phyloP scores from a whole-genome alignment of 768 basidiomycete species.

The Phanerochaete sordida region DNA sequence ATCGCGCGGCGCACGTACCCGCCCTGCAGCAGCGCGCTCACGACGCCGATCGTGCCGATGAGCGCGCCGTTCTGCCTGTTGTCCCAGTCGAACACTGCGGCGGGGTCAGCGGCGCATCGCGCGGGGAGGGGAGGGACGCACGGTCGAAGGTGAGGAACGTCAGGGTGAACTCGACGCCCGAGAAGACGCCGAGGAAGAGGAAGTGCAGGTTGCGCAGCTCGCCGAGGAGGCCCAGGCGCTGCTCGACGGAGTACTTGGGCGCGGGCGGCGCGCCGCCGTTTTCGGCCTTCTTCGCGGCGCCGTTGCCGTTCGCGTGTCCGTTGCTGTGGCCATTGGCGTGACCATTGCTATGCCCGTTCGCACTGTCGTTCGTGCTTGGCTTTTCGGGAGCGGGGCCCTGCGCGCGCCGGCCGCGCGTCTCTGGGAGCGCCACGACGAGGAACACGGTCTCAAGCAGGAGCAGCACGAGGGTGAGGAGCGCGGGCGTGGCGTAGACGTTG shows the following conservation, averaged over 20 bases:
- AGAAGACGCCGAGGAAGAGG: constrained; percentile 85
- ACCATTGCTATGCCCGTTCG: constrained; percentile 14
- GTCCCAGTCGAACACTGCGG: constrained; percentile 82
- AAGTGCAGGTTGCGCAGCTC: constrained; percentile 71
- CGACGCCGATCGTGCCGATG: constrained; percentile 83
- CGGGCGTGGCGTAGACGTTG: constrained; percentile 92
- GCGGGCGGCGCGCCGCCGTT: constrained; percentile 13
- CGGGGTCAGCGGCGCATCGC: neutral
- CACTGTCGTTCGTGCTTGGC: constrained; percentile 15
- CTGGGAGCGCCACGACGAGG: constrained; percentile 72
- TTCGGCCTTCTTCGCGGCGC: constrained; percentile 13
- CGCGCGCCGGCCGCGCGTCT: constrained; percentile 63
- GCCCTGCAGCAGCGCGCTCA: constrained; percentile 88
- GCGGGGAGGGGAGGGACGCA: constrained; percentile 34
- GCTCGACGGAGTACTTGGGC: constrained; percentile 28
- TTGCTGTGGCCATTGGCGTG: neutral
- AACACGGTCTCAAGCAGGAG: constrained; percentile 79
- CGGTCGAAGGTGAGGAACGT: constrained; percentile 92
- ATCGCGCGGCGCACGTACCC: constrained; percentile 88
- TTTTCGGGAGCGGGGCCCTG: constrained; percentile 14
- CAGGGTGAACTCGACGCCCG: constrained; percentile 94
- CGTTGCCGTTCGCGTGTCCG: neutral
- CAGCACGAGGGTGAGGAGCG: constrained; percentile 74
- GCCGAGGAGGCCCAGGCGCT: constrained; percentile 55
- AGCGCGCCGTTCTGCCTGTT: constrained; percentile 86